Evolutionary conservation across 495 filamentous ascomycete genomes (phyloP), one percentile per base, ranked within the genome.

Genomic region (Bryoglossum gracile): DNA sequence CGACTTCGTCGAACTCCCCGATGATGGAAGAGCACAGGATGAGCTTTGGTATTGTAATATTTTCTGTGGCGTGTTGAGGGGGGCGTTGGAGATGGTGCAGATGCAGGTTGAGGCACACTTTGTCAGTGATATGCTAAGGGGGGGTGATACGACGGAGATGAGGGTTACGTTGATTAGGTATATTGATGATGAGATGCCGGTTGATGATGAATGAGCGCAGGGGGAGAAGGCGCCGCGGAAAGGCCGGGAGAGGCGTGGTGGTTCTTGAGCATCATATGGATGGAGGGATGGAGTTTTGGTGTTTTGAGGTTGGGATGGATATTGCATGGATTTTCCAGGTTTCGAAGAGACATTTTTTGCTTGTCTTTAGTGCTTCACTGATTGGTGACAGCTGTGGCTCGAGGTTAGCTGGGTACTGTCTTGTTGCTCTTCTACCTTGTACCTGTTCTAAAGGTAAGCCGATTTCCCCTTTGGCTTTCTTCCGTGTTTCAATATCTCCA

Each of bases 71-170:
- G 84, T 98, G 21, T 69, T 98, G 35, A 73, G 90, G 57, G 92
- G 92, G 4, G 81, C 92, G 4, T 66, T 97, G 48, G 92, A 98
- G 72, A 98, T 98, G 92, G 94, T 98, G 26, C 92, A 96, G 75
- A 94, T 97, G 89, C 92, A 98, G 71, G 87, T 97, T 17, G 92
- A 98, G 63, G 89, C 87, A 25, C 89, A 95, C 61, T 98, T 96
- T 64, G 84, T 95, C 60, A 96, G 89, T 67, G 92, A 98, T 63
- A 78, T 95, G 47, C 69, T 98, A 35, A 82, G 89, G 36, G 92
- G 92, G 1, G 89, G 96, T 58, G 92, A 98, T 64, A 87, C 84
- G 16, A 97, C 92, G 1, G 92, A 98, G 75, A 95, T 98, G 88
- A 77, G 92, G 60, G 82, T 98, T 61, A 86, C 86, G 24, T 71